phyloP scores from a whole-genome alignment of 1,284 basidiomycete species.

The Anthracocystis walkeri region DNA sequence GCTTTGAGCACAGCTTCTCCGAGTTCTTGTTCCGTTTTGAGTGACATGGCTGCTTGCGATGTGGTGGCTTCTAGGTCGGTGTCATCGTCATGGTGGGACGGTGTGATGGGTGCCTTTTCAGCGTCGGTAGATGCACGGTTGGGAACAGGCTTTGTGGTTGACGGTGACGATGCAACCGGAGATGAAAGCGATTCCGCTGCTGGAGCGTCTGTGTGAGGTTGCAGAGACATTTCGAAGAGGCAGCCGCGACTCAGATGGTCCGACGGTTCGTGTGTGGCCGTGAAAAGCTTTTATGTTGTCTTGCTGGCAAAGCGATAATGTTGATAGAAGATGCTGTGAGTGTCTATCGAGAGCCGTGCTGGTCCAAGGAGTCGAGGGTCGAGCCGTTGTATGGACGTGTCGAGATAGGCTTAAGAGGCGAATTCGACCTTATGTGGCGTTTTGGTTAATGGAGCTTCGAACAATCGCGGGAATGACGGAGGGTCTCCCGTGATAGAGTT shows the following conservation, averaged over 20 bases:
- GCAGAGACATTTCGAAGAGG: constrained; percentile 3
- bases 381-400: background rate
- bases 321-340: background rate
- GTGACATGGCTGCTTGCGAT: constrained; percentile 42
- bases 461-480: background rate
- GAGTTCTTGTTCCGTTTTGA: constrained; percentile 41
- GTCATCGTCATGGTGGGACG: constrained; percentile 24
- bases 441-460: constrained; percentile 3
- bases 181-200: background rate
- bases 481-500: constrained; percentile 1
- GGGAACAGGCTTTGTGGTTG: constrained; percentile 3
- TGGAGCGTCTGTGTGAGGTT: background rate
- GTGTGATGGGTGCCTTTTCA: constrained; percentile 12
- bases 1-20: constrained; percentile 36
- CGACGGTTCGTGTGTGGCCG: background rate
- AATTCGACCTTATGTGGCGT: constrained; percentile 1
- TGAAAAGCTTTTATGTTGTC: background rate
- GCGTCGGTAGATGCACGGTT: background rate
- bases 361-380: constrained; percentile 1
- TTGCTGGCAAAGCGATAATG: background rate
- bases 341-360: background rate
- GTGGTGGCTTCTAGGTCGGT: constrained; percentile 37
- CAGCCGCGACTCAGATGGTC: background rate
- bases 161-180: constrained; percentile 8
- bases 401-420: background rate